Evolutionary conservation across 2,329 filamentous ascomycete species (phyloP), one percentile per base, ranked within the genome.

Genomic region (Aspergillus eucalypticola): DNA sequence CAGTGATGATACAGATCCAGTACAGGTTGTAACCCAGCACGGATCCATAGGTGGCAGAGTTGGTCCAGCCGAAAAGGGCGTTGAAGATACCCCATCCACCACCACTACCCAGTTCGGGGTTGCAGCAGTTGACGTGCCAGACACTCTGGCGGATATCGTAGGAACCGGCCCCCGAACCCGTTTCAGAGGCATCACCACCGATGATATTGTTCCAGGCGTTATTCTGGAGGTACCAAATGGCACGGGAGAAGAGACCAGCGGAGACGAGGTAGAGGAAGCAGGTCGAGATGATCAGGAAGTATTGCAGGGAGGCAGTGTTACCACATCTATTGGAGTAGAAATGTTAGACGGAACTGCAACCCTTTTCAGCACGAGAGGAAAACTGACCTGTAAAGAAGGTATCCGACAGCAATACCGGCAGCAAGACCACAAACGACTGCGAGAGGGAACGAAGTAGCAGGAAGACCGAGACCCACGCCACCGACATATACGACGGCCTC

Each of bases 51-150:
- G 92, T 96, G 6, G 91, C 92, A 13, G 89, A 91, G 79, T 96
- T 96, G 65, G 87, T 85, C 92, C 92, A 96, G 59, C 92, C 92
- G 10, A 96, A 81, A 56, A 96, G 82, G 60, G 90, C 88, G 69
- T 95, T 94, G 82, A 96, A 90, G 67, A 96, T 87, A 59, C 90
- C 91, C 91, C 91, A 96, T 51, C 89, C 90, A 49, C 88, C 88
- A 62, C 89, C 90, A 42, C 88, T 88, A 63, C 90, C 87, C 32
- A 88, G 74, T 51, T 86, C 79, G 0, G 91, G 89, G 68, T 86
- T 92, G 73, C 91, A 94, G 80, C 90, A 96, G 70, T 94, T 92
- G 60, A 94, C 85, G 70, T 94, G 91, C 90, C 91, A 94, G 27
- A 94, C 89, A 64, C 86, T 91, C 70, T 88, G 81, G 59, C 84